Percentiles rank a stretch among this genome's conserved stretches.
Conservation (phyloP, 306 rosid genomes). For the Rubus parviflorus region DNA sequence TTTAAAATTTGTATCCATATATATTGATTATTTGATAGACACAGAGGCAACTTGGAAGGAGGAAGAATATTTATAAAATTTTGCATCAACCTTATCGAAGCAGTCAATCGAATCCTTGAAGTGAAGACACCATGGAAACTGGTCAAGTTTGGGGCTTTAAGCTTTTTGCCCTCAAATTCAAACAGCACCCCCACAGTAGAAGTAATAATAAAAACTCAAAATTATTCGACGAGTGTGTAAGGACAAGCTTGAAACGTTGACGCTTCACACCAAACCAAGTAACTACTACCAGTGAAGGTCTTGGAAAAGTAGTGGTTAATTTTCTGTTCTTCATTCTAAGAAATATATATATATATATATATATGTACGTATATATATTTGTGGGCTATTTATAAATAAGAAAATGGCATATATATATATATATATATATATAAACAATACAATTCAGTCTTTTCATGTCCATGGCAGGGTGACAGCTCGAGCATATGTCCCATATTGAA, state of each 20-base stretch:
- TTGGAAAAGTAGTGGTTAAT: background rate
- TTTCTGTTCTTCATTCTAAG: constrained; percentile 1
- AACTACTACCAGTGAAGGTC: constrained; percentile 29
- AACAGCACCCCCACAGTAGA: background rate
- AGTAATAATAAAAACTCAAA: background rate
- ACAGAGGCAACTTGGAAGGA: constrained; percentile 6
- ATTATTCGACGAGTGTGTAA: constrained; percentile 11
- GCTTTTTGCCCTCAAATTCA: constrained; percentile 2
- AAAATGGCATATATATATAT: background rate
- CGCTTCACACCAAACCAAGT: constrained; percentile 34
- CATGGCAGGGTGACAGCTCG: constrained; percentile 31
- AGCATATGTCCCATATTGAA: constrained; percentile 26
- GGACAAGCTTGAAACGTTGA: constrained; percentile 39
- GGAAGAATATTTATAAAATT: background rate
- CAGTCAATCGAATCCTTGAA: constrained; percentile 1
- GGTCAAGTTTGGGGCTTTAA: constrained; percentile 16
- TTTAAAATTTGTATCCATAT: no score
- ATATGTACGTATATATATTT: background rate
- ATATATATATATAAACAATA: constrained; percentile 10
- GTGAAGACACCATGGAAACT: background rate
- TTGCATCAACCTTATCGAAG: background rate
- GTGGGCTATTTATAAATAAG: background rate
- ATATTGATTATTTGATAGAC: background rate
- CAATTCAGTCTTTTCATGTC: constrained; percentile 27
- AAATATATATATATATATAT: background rate